These are phyloP conservation scores for Emericellopsis terricola DNA, from an alignment of 495 filamentous ascomycete species.

Conservation along the genomic window DNA sequence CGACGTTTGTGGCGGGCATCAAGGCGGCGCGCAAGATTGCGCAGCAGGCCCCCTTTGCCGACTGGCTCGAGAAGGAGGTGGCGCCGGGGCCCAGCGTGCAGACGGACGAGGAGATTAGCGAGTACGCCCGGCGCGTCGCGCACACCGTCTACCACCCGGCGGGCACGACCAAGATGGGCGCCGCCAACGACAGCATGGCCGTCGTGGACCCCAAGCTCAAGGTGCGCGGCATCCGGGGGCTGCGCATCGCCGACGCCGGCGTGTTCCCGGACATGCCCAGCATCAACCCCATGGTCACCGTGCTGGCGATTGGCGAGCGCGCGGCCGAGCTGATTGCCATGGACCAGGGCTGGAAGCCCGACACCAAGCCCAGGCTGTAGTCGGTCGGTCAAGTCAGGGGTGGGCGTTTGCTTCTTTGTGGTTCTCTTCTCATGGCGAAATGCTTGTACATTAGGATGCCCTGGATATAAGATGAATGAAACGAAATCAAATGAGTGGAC, in stretches of 20 bases:
- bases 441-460: no score
- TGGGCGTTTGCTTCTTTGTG: no score
- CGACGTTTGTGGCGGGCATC: conserved; percentile 23
- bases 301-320: conserved; percentile 44
- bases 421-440: no score
- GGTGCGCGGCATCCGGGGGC: conserved; percentile 31
- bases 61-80: conserved; percentile 18
- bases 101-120: conserved; percentile 29
- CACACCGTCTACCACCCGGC: conserved; percentile 80
- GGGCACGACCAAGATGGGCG: conserved; percentile 78
- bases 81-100: conserved; percentile 27
- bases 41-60: conserved; percentile 18
- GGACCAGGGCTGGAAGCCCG: conserved; percentile 14
- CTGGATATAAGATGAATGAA: no score
- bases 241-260: conserved; percentile 42
- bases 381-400: no score
- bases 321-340: conserved; percentile 42
- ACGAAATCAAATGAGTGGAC: no score
- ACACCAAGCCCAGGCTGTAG: not conserved
- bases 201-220: conserved; percentile 38
- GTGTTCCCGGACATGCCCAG: conserved; percentile 40
- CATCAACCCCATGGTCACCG: conserved; percentile 47
- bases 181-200: conserved; percentile 43
- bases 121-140: conserved; percentile 56
- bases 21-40: conserved; percentile 26